Evolutionary conservation across 805 yeast genomes (phyloP), one percentile per base, ranked within the genome.

Genomic region (Saccharomycopsis microspora): DNA sequence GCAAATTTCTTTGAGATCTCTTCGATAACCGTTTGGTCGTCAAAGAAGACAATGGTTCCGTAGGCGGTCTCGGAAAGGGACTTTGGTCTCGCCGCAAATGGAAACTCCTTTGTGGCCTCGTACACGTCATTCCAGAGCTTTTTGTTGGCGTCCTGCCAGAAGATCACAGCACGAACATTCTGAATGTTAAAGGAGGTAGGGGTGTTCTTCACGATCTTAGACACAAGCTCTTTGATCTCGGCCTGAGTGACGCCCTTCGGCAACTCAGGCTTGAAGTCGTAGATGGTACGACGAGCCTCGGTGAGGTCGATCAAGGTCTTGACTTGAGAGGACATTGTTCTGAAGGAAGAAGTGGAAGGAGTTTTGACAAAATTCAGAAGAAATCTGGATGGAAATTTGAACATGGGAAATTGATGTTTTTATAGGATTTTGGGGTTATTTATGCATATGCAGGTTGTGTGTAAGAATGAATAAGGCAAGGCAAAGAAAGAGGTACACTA

Each of bases 131-230:
- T 61, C 79, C 80, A 74, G 11, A 72, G 67, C 46, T 63, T 54
- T 49, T 64, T 67, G 64, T 71, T 76, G 42, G 68, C 54, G 3
- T 59, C 69, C 50, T 75, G 76, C 44, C 70, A 67, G 44, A 74
- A 42, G 51, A 74, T 65, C 29, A 72, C 57, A 28, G 78, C 78
- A 43, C 78, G 67, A 57, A 66, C 63, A 42, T 69, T 64, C 60
- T 74, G 80, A 41, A 72, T 67, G 65, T 74, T 74, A 68, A 72
- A 74, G 31, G 72, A 58, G 27, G 76, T 69, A 57, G 80, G 80
- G 10, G 74, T 69, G 55, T 69, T 61, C 57, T 69, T 71, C 46
- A 74, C 64, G 41, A 72, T 64, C 32, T 64, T 60, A 57, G 69
- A 68, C n/a, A 72, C 71, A 38, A 68, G 54, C 33, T 57, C 55